Conservation (phyloP, 129 eudicot genomes). For the Mikania micrantha region DNA sequence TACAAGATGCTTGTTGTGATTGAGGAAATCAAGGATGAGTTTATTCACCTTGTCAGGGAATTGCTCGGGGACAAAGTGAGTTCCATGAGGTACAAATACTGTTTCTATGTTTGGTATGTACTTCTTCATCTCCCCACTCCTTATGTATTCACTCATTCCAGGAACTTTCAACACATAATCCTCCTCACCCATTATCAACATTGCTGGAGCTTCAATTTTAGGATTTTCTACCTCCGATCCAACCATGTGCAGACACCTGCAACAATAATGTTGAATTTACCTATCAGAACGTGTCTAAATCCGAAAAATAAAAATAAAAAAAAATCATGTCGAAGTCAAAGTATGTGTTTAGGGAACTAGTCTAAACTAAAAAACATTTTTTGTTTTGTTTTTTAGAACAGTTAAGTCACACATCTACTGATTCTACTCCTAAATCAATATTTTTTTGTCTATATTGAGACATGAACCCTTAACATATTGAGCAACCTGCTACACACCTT, state of each 20-base stretch:
- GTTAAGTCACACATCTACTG: too few species aligned
- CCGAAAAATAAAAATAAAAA: too few species aligned
- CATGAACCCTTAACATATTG: too few species aligned
- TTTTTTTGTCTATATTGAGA: too few species aligned
- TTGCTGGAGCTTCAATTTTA: slow-evolving; percentile 16
- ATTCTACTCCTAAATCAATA: too few species aligned
- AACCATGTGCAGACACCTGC: slow-evolving; percentile 6
- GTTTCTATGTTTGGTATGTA: slow-evolving; percentile 23
- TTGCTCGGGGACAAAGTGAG: slow-evolving; percentile 31
- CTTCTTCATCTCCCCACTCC: slow-evolving; percentile 20
- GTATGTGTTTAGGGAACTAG: too few species aligned
- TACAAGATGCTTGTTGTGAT: slow-evolving; percentile 1
- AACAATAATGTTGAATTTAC: neutral
- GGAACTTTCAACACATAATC: slow-evolving; percentile 28
- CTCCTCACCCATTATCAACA: slow-evolving; percentile 21
- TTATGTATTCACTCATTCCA: slow-evolving; percentile 20
- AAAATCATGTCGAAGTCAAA: too few species aligned
- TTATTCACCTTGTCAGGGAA: slow-evolving; percentile 34
- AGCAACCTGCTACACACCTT: too few species aligned
- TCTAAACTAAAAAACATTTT: too few species aligned
- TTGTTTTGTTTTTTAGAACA: too few species aligned
- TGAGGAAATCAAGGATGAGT: slow-evolving; percentile 24
- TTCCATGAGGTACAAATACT: slow-evolving; percentile 15
- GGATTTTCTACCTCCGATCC: slow-evolving; percentile 7
- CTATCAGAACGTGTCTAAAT: too few species aligned